Evolutionary conservation across 1,284 basidiomycete species (phyloP).

Genomic region (Malassezia obtusa): DNA sequence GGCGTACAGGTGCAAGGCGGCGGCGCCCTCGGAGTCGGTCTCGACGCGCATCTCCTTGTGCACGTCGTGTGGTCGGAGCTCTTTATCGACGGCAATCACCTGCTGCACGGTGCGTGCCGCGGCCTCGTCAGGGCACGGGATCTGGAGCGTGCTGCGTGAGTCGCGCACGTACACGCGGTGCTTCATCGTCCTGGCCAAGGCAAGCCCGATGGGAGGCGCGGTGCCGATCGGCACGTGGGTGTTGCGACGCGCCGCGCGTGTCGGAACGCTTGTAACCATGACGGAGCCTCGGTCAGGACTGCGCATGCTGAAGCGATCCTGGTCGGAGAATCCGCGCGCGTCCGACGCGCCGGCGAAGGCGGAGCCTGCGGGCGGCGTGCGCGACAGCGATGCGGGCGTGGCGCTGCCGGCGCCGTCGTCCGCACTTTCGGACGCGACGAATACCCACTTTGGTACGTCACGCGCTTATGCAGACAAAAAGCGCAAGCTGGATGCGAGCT

Average conservation of each 20-base stretch:
- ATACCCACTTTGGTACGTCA: background rate
- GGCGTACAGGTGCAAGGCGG: slow-evolving; percentile 5
- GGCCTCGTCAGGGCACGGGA: slow-evolving; percentile 24
- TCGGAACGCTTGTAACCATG: background rate
- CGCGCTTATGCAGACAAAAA: background rate
- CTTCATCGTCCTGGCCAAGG: background rate
- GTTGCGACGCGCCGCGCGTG: slow-evolving; percentile 1
- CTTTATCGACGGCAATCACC: slow-evolving; percentile 29
- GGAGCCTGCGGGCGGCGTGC: background rate
- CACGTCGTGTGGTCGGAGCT: slow-evolving; percentile 34
- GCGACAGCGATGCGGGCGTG: background rate
- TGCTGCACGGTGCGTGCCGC: slow-evolving; percentile 22
- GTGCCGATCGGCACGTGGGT: slow-evolving; percentile 1
- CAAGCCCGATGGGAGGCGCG: background rate
- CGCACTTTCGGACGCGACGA: background rate
- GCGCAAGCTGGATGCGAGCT: slow-evolving; percentile 4
- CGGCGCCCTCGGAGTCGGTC: background rate
- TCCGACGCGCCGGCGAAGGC: background rate
- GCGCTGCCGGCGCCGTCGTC: background rate
- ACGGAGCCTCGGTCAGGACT: slow-evolving; percentile 10
- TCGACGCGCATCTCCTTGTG: slow-evolving; percentile 23
- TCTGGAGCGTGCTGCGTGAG: slow-evolving; percentile 25
- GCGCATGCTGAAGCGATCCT: slow-evolving; percentile 20
- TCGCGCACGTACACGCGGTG: slow-evolving; percentile 17
- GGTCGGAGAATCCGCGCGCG: slow-evolving; percentile 5